Evolutionary conservation across 192 early-diverging fungal genomes (phyloP), one percentile per base, ranked within the genome.

Genomic region (Podila verticillata): DNA sequence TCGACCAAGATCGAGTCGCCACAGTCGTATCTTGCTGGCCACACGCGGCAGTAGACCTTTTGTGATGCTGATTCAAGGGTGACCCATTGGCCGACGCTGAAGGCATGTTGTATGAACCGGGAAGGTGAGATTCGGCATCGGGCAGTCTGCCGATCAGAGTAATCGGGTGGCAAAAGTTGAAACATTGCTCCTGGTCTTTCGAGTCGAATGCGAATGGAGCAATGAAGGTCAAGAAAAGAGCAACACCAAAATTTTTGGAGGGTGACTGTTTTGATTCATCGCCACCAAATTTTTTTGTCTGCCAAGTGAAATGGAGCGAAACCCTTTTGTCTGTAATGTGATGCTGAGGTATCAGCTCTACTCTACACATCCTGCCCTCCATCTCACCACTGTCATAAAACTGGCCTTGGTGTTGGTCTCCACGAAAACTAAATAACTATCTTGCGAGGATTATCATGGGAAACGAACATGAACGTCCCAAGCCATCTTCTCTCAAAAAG

Each of bases 61-160:
- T 10, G 51, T 26, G 24, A 19, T 1, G 44, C 54, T 13, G 77
- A 67, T 30, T 72, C 61, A 68, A 28, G 2, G 10, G 54, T 17
- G 63, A 72, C 70, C 77, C 77, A 80, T 65, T 80, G 77, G n/a
- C 77, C 77, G 3, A 80, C 65, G 19, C 12, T 47, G 7, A 78
- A 24, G 1, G 63, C 63, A n/a, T 57, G 29, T 26, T 70, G 61
- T 32, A 62, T 39, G 35, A 80, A 72, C 58, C 47, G n/a, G 26
- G n/a, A 48, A 3, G 77, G 70, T 28, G 77, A 72, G 20, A 80
- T 57, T 26, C 77, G 69, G 31, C 77, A 80, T 29, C 77, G 70
- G 2, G 70, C 77, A 2, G 77, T 80, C 31, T 72, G 69, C 15
- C 49, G 69, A 44, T 80, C 77, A 57, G 69, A 72, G 57, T 80